These are phyloP conservation scores for Houttuynia cordata DNA, from an alignment of 164 flowering plant genomes.

Conservation along the genomic window DNA sequence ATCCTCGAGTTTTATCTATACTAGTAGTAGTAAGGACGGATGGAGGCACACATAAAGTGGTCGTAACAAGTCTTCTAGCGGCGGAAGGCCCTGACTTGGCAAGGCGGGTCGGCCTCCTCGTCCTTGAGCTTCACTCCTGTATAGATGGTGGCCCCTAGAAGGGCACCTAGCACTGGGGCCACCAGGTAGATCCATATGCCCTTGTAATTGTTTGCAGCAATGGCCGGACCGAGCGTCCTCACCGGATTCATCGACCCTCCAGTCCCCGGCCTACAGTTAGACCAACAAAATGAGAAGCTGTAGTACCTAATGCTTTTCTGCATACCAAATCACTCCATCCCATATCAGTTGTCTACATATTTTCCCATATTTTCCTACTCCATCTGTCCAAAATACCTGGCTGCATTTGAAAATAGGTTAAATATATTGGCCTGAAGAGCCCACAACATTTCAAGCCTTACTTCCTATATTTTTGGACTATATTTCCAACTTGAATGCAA, in stretches of 20 bases:
- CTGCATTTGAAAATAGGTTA: too few species aligned
- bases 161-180: constrained; percentile 70
- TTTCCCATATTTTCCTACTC: too few species aligned
- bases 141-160: constrained; percentile 57
- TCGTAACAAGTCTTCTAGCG: constrained; percentile 18
- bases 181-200: constrained; percentile 61
- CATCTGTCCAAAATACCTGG: too few species aligned
- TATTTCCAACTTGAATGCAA: too few species aligned
- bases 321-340: too few species aligned
- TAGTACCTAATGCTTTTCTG: too few species aligned
- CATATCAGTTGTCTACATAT: too few species aligned
- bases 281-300: too few species aligned
- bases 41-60: not conserved
- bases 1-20: not conserved
- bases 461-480: too few species aligned
- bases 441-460: too few species aligned
- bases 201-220: constrained; percentile 70
- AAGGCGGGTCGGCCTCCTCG: constrained; percentile 31
- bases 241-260: constrained; percentile 95
- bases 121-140: constrained; percentile 46
- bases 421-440: too few species aligned
- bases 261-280: constrained; percentile 42
- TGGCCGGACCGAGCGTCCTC: constrained; percentile 74
- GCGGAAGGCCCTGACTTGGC: constrained; percentile 64
- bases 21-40: not conserved